Evolutionary conservation across 148 eudicot species (phyloP), one percentile per base, ranked within the genome.

Genomic region (Talinum fruticosum): DNA sequence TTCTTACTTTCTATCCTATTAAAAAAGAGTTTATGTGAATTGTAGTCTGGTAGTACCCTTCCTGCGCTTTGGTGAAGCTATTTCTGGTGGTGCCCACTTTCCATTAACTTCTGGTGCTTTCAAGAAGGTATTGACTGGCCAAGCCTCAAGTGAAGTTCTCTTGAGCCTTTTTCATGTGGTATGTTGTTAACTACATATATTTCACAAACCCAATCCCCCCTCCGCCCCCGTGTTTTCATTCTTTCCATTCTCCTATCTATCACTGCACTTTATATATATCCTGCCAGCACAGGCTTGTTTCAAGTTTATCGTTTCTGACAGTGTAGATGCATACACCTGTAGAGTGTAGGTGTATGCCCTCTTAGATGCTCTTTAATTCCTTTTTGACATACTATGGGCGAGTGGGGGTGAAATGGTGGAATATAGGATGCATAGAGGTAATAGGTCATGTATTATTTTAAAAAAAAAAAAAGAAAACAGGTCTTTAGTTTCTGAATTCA

Each of bases 51-150:
- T 96, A 70, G 78, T 96, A 75, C 94, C 94, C 49, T 96, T 93
- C 87, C 79, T 96, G 75, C 99, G 99, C 70, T 83, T 96, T 49
- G 99, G 99, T 75, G 99, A 96, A 86, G 76, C 87, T 73, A 80
- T 96, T 44, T 82, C 90, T 81, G 99, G 99, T 35, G 93, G 97
- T 74, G 83, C 86, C 67, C 99, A 88, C 82, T 96, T 96, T 82
- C 89, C 90, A 12, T 81, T 96, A 71, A 96, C 88, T 21, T 84
- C 99, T 78, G 97, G 91, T 84, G 97, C 97, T 76, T 74, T 96
- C 3, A 91, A 88, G 91, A 88, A 93, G 82, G 94, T 96, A 41
- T 79, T 96, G 79, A 90, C 94, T 44, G 99, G 97, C 44, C 82
- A 96, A 72, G 99, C 97, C 83, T 93, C 99, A 75, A 26, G 19